phyloP scores from a whole-genome alignment of 352 stramenopile species.

The Blastocystis sp. region DNA sequence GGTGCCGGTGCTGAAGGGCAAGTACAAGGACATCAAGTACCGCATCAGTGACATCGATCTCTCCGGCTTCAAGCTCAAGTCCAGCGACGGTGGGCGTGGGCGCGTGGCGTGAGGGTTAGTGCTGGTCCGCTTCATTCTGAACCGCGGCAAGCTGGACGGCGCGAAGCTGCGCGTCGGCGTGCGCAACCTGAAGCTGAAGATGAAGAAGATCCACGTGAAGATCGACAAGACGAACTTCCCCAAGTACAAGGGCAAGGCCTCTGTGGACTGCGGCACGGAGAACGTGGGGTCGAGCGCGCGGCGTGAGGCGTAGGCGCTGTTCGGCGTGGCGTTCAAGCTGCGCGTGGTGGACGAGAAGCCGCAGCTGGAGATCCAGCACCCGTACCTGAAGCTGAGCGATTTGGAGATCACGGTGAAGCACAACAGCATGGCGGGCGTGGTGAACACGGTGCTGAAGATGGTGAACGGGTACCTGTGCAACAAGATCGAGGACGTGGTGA shows the following conservation, averaged over 20 bases:
- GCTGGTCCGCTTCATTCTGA: conserved; percentile 51
- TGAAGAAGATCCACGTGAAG: conserved; percentile 64
- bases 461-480: conserved; percentile 16
- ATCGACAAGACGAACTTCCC: conserved; percentile 51
- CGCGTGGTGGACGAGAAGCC: not conserved
- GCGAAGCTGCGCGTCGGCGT: conserved; percentile 61
- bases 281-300: not conserved
- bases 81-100: not conserved
- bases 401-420: conserved; percentile 56
- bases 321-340: conserved; percentile 54
- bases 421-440: not conserved
- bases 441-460: not conserved
- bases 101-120: not conserved
- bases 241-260: conserved; percentile 36
- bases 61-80: conserved; percentile 58
- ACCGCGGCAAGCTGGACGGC: conserved; percentile 57
- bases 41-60: conserved; percentile 76
- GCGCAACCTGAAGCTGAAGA: conserved; percentile 53
- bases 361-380: conserved; percentile 22
- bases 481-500: conserved; percentile 16
- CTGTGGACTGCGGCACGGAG: conserved; percentile 12
- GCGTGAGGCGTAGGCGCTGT: not conserved
- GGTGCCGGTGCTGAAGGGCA: conserved; percentile 98
- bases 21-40: conserved; percentile 93
- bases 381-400: conserved; percentile 33